These are phyloP conservation scores for Amanita pseudoporphyria DNA, from an alignment of 768 basidiomycete species.

Conservation along the genomic window DNA sequence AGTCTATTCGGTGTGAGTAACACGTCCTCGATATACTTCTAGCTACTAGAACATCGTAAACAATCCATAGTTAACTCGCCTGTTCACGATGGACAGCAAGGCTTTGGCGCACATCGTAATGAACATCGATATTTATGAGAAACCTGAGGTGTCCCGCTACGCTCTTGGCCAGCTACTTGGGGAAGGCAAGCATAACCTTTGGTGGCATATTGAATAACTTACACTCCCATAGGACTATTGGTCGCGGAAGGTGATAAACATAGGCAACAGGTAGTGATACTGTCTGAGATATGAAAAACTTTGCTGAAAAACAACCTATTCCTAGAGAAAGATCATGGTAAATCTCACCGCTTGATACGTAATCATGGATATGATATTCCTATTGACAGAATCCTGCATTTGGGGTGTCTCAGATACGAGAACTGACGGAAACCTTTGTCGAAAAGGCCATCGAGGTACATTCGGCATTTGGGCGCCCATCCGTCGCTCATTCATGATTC, in stretches of 20 bases:
- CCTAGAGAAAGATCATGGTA: constrained; percentile 36
- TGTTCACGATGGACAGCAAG: constrained; percentile 51
- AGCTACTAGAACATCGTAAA: neutral
- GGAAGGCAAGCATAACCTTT: constrained; percentile 17
- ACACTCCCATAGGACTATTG: constrained; percentile 33
- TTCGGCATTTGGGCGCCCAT: neutral
- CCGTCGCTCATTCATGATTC: neutral
- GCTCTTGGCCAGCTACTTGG: constrained; percentile 34
- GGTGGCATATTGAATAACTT: neutral
- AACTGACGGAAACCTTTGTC: constrained; percentile 46
- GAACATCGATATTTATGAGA: constrained; percentile 46
- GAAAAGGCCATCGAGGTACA: constrained; percentile 44
- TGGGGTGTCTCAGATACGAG: constrained; percentile 47
- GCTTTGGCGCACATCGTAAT: constrained; percentile 58
- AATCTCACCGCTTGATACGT: neutral
- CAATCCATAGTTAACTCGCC: constrained; percentile 21
- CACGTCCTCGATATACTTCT: neutral
- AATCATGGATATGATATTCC: neutral
- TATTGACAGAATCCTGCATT: constrained; percentile 53
- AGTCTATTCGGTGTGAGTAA: constrained; percentile 33
- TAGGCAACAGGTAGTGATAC: constrained; percentile 28
- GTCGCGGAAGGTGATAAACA: constrained; percentile 39
- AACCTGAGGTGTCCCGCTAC: constrained; percentile 32
- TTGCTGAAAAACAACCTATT: neutral
- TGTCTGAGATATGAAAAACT: neutral